Evolutionary conservation across 306 rosid genomes (phyloP).

Genomic region (Glycine tomentella): DNA sequence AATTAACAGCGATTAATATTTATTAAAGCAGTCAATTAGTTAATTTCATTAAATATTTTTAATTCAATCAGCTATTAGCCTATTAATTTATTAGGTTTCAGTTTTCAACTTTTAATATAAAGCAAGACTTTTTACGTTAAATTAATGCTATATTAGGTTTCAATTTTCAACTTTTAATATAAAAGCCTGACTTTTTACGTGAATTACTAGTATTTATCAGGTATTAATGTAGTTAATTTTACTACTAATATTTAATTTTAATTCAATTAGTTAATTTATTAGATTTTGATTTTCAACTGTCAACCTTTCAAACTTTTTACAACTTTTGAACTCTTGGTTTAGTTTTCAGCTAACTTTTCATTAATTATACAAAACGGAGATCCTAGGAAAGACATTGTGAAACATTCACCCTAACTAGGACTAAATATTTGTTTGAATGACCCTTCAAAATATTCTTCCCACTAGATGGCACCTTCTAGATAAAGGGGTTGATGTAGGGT

Average conservation of each 20-base stretch:
- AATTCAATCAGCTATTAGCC: too few species aligned
- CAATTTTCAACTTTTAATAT: neutral
- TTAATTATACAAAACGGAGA: too few species aligned
- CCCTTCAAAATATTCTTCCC: neutral
- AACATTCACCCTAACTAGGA: neutral
- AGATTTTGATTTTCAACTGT: neutral
- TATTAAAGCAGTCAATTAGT: too few species aligned
- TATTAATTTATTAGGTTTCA: too few species aligned
- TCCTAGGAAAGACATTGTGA: neutral
- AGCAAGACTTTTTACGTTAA: neutral
- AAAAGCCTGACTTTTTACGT: neutral
- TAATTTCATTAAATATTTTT: too few species aligned
- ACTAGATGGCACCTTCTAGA: neutral
- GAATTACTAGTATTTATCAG: neutral
- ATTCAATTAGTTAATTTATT: neutral
- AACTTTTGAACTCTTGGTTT: neutral
- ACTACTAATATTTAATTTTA: neutral
- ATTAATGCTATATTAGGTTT: neutral
- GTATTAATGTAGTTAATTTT: too few species aligned
- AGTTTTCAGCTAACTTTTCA: neutral
- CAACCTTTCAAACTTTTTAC: neutral
- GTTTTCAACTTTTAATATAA: too few species aligned
- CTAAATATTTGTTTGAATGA: neutral
- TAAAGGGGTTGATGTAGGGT: neutral
- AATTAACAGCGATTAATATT: too few species aligned